Base-by-base conservation (phyloP, 106 monocot genomes). In the Xerophyta viscosa region DNA sequence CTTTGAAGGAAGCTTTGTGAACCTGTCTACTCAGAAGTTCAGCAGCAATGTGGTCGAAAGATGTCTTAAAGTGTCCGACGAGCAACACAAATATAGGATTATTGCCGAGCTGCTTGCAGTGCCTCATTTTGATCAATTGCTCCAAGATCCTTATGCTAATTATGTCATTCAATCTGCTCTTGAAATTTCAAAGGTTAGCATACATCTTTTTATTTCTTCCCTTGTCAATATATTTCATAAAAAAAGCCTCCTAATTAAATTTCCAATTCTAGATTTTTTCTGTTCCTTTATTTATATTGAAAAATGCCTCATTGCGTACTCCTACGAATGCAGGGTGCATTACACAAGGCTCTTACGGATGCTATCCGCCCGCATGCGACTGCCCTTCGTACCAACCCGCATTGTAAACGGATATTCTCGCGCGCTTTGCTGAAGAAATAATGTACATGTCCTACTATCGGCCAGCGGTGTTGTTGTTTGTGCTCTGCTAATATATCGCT, bases 21-120 rank as follows among this genome's bases (percentile, higher is more conserved):
- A 68, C 6, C 70, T 96, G 5, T 80, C 94, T 8, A 82, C 24
- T 24, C 84, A 82, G 27, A 96, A 96, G 19, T 88, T 78, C 57
- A 77, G 94, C 46, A 96, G 94, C 41, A 96, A 96, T 52, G 94
- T 96, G 33, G 86, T 98, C 1, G 89, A 98, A 55, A 98, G 86
- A 58, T 98, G 96, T 60, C 67, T 98, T 11, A 68, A 67, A 18
- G 44, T 71, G 29, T 81, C 85, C 31, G 37, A 24, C 7, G 89
- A 82, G 9, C 31, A 48, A 21, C 47, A 48, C 13, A 58, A 42
- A 37, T 63, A 64, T 0, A 66, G 20, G 21, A 89, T 98, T 4
- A 57, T 98, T 19, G 2, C 57, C 2, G 96, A 98, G 24, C 56
- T 98, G 25, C 72, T 98, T 6, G 44, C 75, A 13, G 33, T 56